Conservation (phyloP, 345 rosid genomes). For the Brassica carinata region DNA sequence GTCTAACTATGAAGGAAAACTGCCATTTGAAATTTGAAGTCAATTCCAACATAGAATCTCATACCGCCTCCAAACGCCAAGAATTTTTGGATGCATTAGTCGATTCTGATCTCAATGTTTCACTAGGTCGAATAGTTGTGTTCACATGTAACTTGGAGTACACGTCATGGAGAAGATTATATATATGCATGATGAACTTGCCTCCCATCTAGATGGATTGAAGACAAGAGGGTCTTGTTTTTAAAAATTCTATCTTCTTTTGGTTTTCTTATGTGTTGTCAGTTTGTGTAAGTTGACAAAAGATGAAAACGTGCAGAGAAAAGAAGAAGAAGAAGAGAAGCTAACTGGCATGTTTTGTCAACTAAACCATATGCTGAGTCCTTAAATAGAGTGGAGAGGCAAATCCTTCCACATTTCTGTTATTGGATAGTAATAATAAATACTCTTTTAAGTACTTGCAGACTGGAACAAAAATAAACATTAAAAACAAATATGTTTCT, state of each 20-base stretch:
- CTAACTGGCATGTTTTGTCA: conserved; percentile 47
- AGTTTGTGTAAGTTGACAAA: neutral
- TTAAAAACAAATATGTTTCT: conserved; percentile 4
- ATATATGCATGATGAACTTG: conserved; percentile 29
- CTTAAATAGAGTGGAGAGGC: conserved; percentile 50
- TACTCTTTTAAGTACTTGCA: conserved; percentile 35
- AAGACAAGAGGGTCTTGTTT: conserved; percentile 67
- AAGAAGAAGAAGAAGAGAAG: conserved; percentile 35
- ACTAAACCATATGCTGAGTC: conserved; percentile 36
- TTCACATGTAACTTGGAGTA: conserved; percentile 7
- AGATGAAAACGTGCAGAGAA: conserved; percentile 48
- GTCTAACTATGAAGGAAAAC: conserved; percentile 73
- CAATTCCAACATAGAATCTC: conserved; percentile 92
- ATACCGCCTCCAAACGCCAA: conserved; percentile 97
- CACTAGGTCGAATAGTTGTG: conserved; percentile 5
- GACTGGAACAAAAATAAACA: conserved; percentile 3
- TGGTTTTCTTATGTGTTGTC: neutral
- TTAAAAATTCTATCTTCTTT: neutral
- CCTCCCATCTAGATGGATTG: conserved; percentile 94
- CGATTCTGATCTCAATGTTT: conserved; percentile 56
- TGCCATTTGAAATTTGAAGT: conserved; percentile 85
- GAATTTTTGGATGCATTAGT: conserved; percentile 65
- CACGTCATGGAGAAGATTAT: neutral
- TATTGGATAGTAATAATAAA: conserved; percentile 20
- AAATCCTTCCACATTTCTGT: conserved; percentile 31